Evolutionary conservation across 208 protist species (phyloP), one percentile per base, ranked within the genome.

Genomic region (Trypanosoma cruzi): DNA sequence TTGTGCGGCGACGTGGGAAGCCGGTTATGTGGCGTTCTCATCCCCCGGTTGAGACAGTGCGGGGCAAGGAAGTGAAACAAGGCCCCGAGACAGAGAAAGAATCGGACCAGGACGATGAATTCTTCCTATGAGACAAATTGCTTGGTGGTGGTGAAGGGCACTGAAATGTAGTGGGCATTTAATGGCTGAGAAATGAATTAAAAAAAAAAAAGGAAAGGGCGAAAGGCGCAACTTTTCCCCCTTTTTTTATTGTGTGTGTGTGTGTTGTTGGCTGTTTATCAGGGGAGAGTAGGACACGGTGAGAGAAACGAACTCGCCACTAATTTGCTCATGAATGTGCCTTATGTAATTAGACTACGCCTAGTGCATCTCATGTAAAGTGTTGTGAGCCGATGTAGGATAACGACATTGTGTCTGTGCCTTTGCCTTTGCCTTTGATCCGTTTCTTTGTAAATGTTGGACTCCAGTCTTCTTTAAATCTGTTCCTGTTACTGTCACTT

Each of bases 21-120:
- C 90, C 82, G 16, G 84, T 98, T 7, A 84, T 96, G 59, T 88
- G 77, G 57, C 85, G 94, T 42, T 98, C 94, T 16, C 85, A 85
- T 48, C 61, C 82, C 5, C 56, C 68, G 16, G 73, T 80, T 42
- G 70, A 76, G 26, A 60, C 84, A 13, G 44, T 61, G n/a, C 72
- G 71, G 48, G 61, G 79, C 50, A 74, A 65, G 49, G 56, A 80
- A 20, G 55, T 77, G 13, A 81, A 48, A 71, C 79, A 71, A 75
- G 67, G 63, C 60, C 26, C 44, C 40, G 78, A 44, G 65, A 67
- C 61, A 42, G 62, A 71, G 14, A 79, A 73, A 16, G 73, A 74
- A 14, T 73, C 49, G 20, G 79, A 75, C 26, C 31, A 71, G 55
- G 79, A 70, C 69, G 73, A 77, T 37, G 55, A 77, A 62, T 67